Evolutionary conservation across 192 early-diverging fungal species (phyloP).

Genomic region (Umbelopsis sp.): DNA sequence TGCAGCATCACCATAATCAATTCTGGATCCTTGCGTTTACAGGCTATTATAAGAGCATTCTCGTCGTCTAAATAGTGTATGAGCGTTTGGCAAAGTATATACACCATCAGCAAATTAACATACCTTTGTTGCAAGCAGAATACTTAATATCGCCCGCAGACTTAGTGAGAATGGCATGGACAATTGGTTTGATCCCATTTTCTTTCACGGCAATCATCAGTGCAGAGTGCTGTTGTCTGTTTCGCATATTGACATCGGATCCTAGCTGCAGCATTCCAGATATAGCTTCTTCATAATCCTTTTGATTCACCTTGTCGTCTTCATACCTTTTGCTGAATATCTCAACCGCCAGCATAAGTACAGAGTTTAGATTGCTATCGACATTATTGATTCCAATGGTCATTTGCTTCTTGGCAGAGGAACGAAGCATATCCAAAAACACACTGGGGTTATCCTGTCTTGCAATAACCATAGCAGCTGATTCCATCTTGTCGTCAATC

Average conservation of each 20-base stretch:
- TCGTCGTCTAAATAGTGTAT: neutral
- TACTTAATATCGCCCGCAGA: neutral
- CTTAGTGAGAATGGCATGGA: neutral
- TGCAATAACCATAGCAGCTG: constrained; percentile 23
- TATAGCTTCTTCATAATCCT: neutral
- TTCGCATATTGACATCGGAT: constrained; percentile 5
- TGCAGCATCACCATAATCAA: neutral
- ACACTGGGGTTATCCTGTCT: neutral
- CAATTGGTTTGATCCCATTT: neutral
- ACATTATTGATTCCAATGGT: constrained; percentile 15
- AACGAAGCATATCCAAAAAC: neutral
- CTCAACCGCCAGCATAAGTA: constrained; percentile 1
- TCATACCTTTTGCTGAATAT: neutral
- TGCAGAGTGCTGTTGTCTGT: neutral
- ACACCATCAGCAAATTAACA: neutral
- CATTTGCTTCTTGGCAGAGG: neutral
- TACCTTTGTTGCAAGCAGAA: neutral
- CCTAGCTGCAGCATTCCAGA: neutral
- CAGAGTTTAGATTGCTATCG: neutral
- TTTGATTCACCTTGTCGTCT: neutral
- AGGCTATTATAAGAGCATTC: constrained; percentile 14
- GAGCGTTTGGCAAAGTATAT: neutral
- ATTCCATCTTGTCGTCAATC: neutral
- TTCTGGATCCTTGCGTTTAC: neutral
- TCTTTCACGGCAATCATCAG: neutral